Base-by-base conservation (phyloP, 2,329 filamentous ascomycete genomes). In the Purpureocillium lavendulum region DNA sequence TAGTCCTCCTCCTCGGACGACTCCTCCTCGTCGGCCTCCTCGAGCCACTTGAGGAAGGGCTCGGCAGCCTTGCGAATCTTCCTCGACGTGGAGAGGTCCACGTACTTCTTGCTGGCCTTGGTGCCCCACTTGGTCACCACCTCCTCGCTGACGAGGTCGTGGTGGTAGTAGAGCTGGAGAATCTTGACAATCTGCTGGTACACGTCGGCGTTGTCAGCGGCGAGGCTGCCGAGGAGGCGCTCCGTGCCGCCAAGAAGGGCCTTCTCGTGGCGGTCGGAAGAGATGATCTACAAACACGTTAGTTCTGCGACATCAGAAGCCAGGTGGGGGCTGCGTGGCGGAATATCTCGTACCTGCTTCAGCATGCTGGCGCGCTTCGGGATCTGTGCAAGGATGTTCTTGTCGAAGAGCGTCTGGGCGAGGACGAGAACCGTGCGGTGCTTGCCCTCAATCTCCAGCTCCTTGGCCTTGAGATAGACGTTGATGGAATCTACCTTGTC, bases 51-150 rank as follows among this genome's bases (percentile, higher is more conserved):
- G 57, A 96, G 75, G 77, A 98, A 98, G 48, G 86, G 82, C 71
- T 94, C 85, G 39, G 92, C 88, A 49, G 87, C 84, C 73, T 94
- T 90, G 69, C 89, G 87, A 47, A 97, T 88, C 75, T 94, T 94
- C 75, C 88, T 90, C 69, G 87, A 94, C 45, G 81, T 89, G 44
- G 82, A 61, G 45, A 94, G 66, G 60, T 97, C 90, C 52, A 94
- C 86, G 61, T 97, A 97, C 72, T 96, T 96, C 82, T 94, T 96
- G 78, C 87, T 95, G 43, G 90, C 88, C 75, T 92, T 95, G 59
- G 77, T 75, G 49, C 89, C 90, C 90, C 92, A 98, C 52, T 83
- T 82, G 65, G 82, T 85, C 59, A 94, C 79, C 13, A 88, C 78
- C 47, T 95, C 89, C 70, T 98, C 92, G 38, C 75, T 80, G 54